These are phyloP conservation scores for Globisporangium barbulae DNA, from an alignment of 352 stramenopile species.

Conservation along the genomic window DNA sequence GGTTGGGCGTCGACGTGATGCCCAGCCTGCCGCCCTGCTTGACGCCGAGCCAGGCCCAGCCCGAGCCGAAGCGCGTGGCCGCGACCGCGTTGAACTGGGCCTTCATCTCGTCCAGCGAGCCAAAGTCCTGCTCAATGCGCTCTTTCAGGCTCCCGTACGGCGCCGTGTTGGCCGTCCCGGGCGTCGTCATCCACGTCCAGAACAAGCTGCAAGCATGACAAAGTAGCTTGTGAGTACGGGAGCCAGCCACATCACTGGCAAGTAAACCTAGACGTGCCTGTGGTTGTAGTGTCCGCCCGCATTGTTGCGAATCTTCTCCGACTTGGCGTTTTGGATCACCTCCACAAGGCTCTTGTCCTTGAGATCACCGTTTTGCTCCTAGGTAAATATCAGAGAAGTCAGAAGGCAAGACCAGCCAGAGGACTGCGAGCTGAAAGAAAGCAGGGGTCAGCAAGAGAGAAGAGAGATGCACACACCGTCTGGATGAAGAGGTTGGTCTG, in stretches of 20 bases:
- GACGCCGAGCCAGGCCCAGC: conserved; percentile 59
- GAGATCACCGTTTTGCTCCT: conserved; percentile 7
- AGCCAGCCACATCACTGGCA: no score
- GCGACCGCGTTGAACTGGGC: conserved; percentile 54
- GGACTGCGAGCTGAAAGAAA: no score
- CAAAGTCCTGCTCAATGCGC: conserved; percentile 62
- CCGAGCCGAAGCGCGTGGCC: conserved; percentile 55
- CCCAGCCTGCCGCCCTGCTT: conserved; percentile 82
- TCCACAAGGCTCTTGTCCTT: conserved; percentile 29
- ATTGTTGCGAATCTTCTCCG: conserved; percentile 37
- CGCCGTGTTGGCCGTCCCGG: conserved; percentile 32
- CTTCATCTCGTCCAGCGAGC: conserved; percentile 62
- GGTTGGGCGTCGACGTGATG: conserved; percentile 96
- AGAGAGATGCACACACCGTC: conserved; percentile 29
- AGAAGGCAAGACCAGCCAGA: neutral
- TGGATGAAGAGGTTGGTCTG: conserved; percentile 33
- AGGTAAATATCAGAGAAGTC: neutral
- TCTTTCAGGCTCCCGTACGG: conserved; percentile 40
- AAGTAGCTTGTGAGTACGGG: no score
- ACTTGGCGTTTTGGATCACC: conserved; percentile 31
- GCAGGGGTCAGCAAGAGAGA: neutral
- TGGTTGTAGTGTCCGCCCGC: conserved; percentile 39
- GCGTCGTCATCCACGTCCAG: conserved; percentile 68
- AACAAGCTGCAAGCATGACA: conserved; percentile 43
- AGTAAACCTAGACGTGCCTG: conserved; percentile 7